Evolutionary conservation across 768 basidiomycete species (phyloP).

Genomic region (Lentinula lateritia): DNA sequence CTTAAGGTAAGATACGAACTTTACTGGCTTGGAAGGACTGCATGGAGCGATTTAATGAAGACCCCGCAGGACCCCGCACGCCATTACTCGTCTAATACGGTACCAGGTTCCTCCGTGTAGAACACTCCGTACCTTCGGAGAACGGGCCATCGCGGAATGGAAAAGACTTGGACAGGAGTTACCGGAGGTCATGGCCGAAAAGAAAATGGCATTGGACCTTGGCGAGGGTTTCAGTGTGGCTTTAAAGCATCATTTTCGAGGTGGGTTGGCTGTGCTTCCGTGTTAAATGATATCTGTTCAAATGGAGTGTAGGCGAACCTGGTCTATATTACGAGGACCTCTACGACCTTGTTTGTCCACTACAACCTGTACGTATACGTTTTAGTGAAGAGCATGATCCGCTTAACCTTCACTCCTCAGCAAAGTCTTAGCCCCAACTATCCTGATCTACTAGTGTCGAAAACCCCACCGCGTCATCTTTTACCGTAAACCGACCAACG

Average conservation of each 20-base stretch:
- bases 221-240: slow-evolving; percentile 42
- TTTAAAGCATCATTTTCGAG: slow-evolving; percentile 55
- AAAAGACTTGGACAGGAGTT: slow-evolving; percentile 35
- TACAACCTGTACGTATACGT: slow-evolving; percentile 40
- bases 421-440: slow-evolving; percentile 27
- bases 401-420: slow-evolving; percentile 14
- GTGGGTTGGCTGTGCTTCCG: slow-evolving; percentile 17
- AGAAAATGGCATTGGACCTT: slow-evolving; percentile 52
- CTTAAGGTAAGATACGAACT: slow-evolving; percentile 43
- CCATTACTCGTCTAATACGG: slow-evolving; percentile 52
- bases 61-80: slow-evolving; percentile 37
- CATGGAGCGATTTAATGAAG: slow-evolving; percentile 31
- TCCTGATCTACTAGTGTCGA: slow-evolving; percentile 2
- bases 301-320: slow-evolving; percentile 36
- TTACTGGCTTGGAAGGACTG: slow-evolving; percentile 54
- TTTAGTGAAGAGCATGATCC: background rate
- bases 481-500: background rate
- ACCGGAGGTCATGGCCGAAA: slow-evolving; percentile 53
- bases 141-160: slow-evolving; percentile 23
- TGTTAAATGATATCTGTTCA: background rate
- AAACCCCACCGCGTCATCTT: background rate
- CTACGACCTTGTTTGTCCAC: slow-evolving; percentile 48
- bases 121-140: slow-evolving; percentile 32
- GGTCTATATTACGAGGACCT: slow-evolving; percentile 62
- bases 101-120: slow-evolving; percentile 53